phyloP scores from a whole-genome alignment of 257 asterid species.

The Solanum rostratum region DNA sequence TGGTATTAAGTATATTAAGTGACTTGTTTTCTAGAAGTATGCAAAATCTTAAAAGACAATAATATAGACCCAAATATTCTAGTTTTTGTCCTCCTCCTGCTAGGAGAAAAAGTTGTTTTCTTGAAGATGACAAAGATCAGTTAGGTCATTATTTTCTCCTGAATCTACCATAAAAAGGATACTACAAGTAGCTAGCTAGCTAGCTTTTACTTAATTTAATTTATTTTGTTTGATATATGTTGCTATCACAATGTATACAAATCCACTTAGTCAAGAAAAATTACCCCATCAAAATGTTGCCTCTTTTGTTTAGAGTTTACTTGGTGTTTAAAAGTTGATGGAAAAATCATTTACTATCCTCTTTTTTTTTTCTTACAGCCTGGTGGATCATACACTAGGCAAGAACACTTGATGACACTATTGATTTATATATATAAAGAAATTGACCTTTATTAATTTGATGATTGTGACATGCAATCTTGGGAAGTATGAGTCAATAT shows the following conservation, averaged over 20 bases:
- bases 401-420: not conserved
- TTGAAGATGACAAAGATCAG: not conserved
- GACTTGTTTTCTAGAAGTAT: not conserved
- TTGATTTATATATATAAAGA: not conserved
- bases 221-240: not conserved
- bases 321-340: not conserved
- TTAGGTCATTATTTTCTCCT: constrained; percentile 16
- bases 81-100: not conserved
- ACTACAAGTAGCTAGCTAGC: not conserved
- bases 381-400: not conserved
- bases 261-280: not conserved
- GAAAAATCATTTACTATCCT: not conserved
- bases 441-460: not conserved
- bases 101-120: not conserved
- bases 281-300: not conserved
- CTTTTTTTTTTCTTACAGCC: not conserved
- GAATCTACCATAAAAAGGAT: not conserved
- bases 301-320: not conserved
- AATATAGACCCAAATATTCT: not conserved
- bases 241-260: not conserved
- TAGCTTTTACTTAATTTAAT: not conserved
- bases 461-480: not conserved
- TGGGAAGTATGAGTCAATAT: constrained; percentile 9
- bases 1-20: too few species aligned
- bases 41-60: not conserved